Evolutionary conservation across 768 basidiomycete genomes (phyloP).

Genomic region (Pleurotus citrinopileatus): DNA sequence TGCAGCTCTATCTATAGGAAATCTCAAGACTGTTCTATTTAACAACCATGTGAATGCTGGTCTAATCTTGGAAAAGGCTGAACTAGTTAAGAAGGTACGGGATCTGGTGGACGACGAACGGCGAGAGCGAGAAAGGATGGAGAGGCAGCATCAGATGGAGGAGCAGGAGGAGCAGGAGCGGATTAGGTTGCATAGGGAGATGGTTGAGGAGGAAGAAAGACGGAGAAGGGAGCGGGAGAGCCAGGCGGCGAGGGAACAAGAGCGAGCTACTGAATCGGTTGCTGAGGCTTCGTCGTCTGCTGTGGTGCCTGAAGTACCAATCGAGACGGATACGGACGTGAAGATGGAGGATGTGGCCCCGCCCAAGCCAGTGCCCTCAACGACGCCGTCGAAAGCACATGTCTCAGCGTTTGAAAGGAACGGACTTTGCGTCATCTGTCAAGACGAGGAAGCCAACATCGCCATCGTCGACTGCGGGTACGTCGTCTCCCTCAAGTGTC

Average conservation of each 20-base stretch:
- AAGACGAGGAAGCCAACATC: constrained; percentile 92
- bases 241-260: constrained; percentile 18
- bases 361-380: constrained; percentile 25
- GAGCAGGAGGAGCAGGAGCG: constrained; percentile 38
- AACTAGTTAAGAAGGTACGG: constrained; percentile 71
- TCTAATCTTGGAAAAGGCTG: constrained; percentile 81
- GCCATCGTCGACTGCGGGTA: constrained; percentile 95
- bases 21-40: constrained; percentile 78
- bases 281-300: background rate
- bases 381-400: constrained; percentile 24
- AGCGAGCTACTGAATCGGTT: constrained; percentile 12
- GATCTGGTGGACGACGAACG: constrained; percentile 64
- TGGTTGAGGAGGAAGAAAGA: constrained; percentile 34
- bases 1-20: constrained; percentile 59
- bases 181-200: constrained; percentile 23
- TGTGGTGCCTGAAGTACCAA: constrained; percentile 16
- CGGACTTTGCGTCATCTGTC: constrained; percentile 89
- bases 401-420: constrained; percentile 53
- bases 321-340: constrained; percentile 15
- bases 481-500: constrained; percentile 23
- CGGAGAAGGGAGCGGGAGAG: constrained; percentile 20
- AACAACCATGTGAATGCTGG: constrained; percentile 80
- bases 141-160: constrained; percentile 41
- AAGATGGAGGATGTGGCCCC: constrained; percentile 18
- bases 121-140: constrained; percentile 46